Base-by-base conservation (phyloP, 305 asterid genomes). In the Petunia hybrid region DNA sequence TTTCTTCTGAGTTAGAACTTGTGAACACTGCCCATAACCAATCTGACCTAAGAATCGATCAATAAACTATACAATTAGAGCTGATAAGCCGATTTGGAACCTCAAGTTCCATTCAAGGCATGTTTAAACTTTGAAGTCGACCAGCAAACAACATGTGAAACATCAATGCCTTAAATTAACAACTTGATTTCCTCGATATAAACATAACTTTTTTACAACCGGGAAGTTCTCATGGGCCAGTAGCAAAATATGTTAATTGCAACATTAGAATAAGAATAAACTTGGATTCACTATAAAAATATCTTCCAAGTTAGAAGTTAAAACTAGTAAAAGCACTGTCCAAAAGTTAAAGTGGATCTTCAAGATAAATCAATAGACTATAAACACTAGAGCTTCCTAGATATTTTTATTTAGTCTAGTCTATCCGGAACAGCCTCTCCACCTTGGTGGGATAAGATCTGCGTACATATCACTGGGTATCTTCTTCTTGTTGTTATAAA, bases 231-330 rank as follows among this genome's bases (percentile, higher is more conserved):
- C 31, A 22, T 22, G 31, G 31, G 31, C 31, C 31, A 22, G 31
- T 22, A 38, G 63, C 78, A 48, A 13, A 14, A 53, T 35, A 73
- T 51, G 45, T 40, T 73, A 36, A 13, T 51, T 51, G 48, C 78
- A 73, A 73, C 78, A 73, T 56, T 4, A 73, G 5, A 51, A 73
- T 73, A 51, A 36, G 78, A 73, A 73, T 51, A 56, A 73, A 51
- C 63, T 73, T 35, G 62, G 51, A 51, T 51, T 73, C 78, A 13
- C 48, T 31, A 71, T 31, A 45, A 22, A 22, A 22, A 22, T 22
- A 22, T 22, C 31, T 22, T 22, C 31, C 31, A 22, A 22, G 31
- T 22, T 22, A 22, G 31, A 22, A 22, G 59, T 38, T 43, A 68
- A 68, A 36, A 68, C 10, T 70, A 45, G 77, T 10, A 45, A 71